These are phyloP conservation scores for Pecoramyces ruminantium DNA, from an alignment of 192 early-diverging fungal species.

Conservation along the genomic window DNA sequence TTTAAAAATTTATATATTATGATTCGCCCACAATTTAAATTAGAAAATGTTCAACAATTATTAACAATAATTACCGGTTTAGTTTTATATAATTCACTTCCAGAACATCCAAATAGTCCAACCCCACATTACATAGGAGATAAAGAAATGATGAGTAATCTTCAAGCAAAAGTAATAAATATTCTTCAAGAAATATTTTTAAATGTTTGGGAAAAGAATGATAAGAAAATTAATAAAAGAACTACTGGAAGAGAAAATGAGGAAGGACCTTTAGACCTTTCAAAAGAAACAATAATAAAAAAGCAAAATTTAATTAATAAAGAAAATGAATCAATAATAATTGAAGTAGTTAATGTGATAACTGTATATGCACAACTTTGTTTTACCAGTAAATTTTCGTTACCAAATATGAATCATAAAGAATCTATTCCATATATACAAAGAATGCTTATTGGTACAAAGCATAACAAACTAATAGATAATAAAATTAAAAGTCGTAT, in stretches of 20 bases:
- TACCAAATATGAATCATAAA: background rate
- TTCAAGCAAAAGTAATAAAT: background rate
- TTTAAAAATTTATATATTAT: background rate
- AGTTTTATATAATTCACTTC: background rate
- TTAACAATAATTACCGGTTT: background rate
- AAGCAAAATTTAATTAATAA: background rate
- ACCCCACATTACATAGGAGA: background rate
- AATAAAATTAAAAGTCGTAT: background rate
- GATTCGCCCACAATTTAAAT: background rate
- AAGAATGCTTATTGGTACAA: background rate
- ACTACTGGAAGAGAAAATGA: background rate
- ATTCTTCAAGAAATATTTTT: background rate
- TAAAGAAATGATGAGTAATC: background rate
- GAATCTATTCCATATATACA: background rate
- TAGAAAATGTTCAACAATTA: background rate
- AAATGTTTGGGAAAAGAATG: background rate
- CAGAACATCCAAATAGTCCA: background rate
- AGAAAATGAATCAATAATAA: background rate
- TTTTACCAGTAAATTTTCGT: background rate
- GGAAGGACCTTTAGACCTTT: background rate
- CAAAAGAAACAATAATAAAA: background rate
- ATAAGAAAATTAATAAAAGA: background rate
- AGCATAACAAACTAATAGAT: background rate
- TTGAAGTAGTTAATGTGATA: background rate
- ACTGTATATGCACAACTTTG: background rate